Evolutionary conservation across 257 asterid genomes (phyloP).

Genomic region (Avicennia marina): DNA sequence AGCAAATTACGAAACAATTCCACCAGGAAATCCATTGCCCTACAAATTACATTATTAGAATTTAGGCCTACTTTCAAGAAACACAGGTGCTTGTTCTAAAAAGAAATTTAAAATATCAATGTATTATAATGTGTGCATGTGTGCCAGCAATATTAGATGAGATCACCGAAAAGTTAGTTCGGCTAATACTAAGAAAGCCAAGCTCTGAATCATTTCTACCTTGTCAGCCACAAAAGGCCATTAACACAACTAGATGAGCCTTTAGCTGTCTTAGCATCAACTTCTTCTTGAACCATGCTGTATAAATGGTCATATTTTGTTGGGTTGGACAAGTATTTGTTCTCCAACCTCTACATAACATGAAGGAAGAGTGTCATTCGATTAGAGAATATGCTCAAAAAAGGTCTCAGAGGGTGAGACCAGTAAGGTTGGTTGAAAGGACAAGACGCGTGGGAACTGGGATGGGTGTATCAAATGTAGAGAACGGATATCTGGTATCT

Average conservation of each 20-base stretch:
- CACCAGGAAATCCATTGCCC: conserved; percentile 98
- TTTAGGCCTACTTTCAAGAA: too few relatives aligned
- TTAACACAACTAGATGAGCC: conserved; percentile 93
- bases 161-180: too few relatives aligned
- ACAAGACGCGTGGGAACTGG: too few relatives aligned
- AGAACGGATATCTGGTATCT: conserved; percentile 27
- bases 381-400: conserved; percentile 4
- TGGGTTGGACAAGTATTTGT: conserved; percentile 67
- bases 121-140: too few relatives aligned
- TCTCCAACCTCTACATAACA: conserved; percentile 70
- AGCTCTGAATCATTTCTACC: conserved; percentile 37
- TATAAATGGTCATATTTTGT: conserved; percentile 59
- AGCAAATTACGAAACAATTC: conserved; percentile 68
- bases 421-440: too few relatives aligned
- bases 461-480: conserved; percentile 13
- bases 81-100: not conserved
- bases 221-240: conserved; percentile 98
- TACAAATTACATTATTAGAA: conserved; percentile 27
- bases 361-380: not conserved
- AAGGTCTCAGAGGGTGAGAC: not conserved
- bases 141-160: too few relatives aligned
- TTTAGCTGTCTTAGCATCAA: conserved; percentile 85
- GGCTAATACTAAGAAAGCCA: not conserved
- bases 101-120: too few relatives aligned
- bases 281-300: conserved; percentile 87